A percentile compares a stretch with the other conserved stretches of the same genome.
These are phyloP conservation scores for Cicer cuneatum DNA, from an alignment of 306 rosid species.

Conservation along the genomic window DNA sequence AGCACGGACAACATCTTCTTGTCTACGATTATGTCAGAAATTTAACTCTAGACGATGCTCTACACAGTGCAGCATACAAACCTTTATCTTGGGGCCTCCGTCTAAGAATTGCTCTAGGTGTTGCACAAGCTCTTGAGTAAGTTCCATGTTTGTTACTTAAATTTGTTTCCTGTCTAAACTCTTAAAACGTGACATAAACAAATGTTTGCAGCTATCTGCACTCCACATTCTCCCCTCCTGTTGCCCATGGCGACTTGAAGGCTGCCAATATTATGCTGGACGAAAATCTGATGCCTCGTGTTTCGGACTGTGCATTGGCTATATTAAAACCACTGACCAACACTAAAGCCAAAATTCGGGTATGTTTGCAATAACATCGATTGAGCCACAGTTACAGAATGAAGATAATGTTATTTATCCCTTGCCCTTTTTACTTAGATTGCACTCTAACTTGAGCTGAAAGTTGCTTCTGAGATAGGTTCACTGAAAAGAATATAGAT, in stretches of 20 bases:
- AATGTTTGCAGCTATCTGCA: conserved; percentile 79
- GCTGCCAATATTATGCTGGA: conserved; percentile 87
- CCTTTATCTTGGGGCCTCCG: conserved; percentile 84
- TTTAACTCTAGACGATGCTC: conserved; percentile 70
- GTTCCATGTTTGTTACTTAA: conserved; percentile 41
- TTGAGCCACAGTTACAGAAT: conserved; percentile 1
- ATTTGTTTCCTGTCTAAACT: conserved; percentile 11
- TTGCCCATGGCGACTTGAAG: conserved; percentile 84
- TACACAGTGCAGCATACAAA: conserved; percentile 65
- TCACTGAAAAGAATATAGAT: background rate
- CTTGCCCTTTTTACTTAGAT: background rate
- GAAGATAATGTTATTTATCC: background rate
- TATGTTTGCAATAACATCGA: conserved; percentile 25
- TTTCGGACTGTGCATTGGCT: conserved; percentile 78
- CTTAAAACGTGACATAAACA: conserved; percentile 20
- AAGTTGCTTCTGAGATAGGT: background rate
- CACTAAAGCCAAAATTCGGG: conserved; percentile 63
- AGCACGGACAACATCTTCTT: conserved; percentile 87
- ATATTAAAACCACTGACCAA: conserved; percentile 72
- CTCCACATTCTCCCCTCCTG: conserved; percentile 76
- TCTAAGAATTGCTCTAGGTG: conserved; percentile 74
- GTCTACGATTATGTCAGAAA: conserved; percentile 71
- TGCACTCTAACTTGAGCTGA: background rate
- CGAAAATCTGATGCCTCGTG: conserved; percentile 74
- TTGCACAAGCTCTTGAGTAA: conserved; percentile 92